Conservation (phyloP, 2,329 filamentous ascomycete species). For the Aspergillus felis region DNA sequence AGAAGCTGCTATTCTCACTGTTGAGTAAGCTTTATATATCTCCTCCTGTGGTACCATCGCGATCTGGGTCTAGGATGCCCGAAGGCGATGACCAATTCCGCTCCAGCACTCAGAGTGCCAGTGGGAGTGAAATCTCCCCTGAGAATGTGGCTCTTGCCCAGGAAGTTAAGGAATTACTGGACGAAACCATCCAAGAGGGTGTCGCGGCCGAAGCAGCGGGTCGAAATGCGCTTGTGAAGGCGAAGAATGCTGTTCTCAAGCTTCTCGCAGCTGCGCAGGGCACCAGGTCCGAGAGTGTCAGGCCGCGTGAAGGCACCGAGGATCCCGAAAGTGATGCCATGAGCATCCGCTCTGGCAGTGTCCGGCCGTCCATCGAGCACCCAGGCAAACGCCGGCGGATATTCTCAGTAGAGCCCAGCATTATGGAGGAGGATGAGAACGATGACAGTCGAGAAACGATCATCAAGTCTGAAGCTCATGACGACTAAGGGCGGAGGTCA, state of each 20-base stretch:
- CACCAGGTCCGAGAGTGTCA: conserved; percentile 26
- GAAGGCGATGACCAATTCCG: conserved; percentile 61
- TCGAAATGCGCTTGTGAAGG: conserved; percentile 44
- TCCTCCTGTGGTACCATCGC: conserved; percentile 52
- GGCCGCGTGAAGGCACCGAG: conserved; percentile 30
- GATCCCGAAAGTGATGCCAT: conserved; percentile 28
- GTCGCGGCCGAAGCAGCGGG: conserved; percentile 40
- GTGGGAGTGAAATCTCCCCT: conserved; percentile 49
- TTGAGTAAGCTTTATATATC: conserved; percentile 80
- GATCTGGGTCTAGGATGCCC: conserved; percentile 37
- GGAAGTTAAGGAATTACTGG: conserved; percentile 54
- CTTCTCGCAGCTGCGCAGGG: conserved; percentile 49
- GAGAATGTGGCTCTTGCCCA: conserved; percentile 52
- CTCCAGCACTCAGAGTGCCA: conserved; percentile 43
- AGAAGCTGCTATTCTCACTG: conserved; percentile 72
- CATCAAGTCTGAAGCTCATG: conserved; percentile 29
- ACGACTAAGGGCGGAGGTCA: conserved; percentile 14
- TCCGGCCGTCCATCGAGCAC: conserved; percentile 30
- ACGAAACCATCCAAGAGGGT: conserved; percentile 51
- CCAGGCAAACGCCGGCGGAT: conserved; percentile 16
- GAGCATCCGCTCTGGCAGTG: conserved; percentile 26
- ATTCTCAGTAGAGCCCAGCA: conserved; percentile 33
- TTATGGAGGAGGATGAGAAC: conserved; percentile 38
- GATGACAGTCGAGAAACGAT: conserved; percentile 31
- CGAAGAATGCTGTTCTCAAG: conserved; percentile 42